phyloP scores from a whole-genome alignment of 176 grass and related monocot species.

The Cymbopogon citratus region DNA sequence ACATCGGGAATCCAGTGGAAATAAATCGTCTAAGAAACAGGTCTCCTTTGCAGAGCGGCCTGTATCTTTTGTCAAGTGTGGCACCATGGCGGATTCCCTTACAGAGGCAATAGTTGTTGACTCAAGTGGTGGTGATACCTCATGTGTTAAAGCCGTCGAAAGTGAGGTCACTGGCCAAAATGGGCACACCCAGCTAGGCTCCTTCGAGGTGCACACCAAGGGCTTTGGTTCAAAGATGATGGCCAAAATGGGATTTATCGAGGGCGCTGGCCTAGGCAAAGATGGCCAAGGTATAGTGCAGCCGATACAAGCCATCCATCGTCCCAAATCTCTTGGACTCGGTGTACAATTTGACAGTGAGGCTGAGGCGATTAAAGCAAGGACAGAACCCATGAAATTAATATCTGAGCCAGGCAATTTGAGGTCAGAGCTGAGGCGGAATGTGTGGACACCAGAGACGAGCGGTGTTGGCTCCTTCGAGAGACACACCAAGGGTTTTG shows the following conservation, averaged over 20 bases:
- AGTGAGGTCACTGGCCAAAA: neutral
- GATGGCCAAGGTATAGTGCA: slow-evolving; percentile 79
- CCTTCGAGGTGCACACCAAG: slow-evolving; percentile 83
- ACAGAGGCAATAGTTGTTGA: slow-evolving; percentile 35
- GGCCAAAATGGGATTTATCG: slow-evolving; percentile 93
- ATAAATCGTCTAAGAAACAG: slow-evolving; percentile 27
- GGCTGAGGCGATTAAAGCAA: slow-evolving; percentile 33
- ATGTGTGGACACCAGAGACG: neutral
- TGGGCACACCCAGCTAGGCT: slow-evolving; percentile 40
- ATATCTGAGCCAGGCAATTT: slow-evolving; percentile 28
- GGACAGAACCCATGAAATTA: slow-evolving; percentile 9
- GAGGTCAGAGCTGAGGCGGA: slow-evolving; percentile 24
- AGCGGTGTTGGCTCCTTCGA: slow-evolving; percentile 60
- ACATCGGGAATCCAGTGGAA: slow-evolving; percentile 31
- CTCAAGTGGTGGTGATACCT: slow-evolving; percentile 25
- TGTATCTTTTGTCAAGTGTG: slow-evolving; percentile 74
- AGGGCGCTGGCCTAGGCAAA: slow-evolving; percentile 78
- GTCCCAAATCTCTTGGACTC: slow-evolving; percentile 86
- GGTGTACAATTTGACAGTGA: slow-evolving; percentile 66
- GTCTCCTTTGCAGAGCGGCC: slow-evolving; percentile 50
- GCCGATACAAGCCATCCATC: slow-evolving; percentile 64
- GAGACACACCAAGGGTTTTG: slow-evolving; percentile 89
- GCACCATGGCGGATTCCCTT: slow-evolving; percentile 56
- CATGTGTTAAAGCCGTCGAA: slow-evolving; percentile 18
- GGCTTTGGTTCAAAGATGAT: slow-evolving; percentile 97